phyloP scores from a whole-genome alignment of 2,329 filamentous ascomycete genomes.

The Venturia pyrina region DNA sequence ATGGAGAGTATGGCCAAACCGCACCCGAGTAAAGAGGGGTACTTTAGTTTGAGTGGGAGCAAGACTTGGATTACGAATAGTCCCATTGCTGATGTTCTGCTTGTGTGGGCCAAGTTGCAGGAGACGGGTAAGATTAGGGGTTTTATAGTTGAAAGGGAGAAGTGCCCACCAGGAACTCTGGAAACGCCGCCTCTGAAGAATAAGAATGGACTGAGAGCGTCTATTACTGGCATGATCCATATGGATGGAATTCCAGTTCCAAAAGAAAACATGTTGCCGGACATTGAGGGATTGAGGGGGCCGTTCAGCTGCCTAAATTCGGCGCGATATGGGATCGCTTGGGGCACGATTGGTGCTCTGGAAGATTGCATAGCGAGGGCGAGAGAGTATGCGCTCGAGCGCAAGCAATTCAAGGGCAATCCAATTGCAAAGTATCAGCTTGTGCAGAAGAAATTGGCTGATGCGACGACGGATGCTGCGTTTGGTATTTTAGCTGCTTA shows the following conservation, averaged over 20 bases:
- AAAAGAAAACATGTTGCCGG: constrained; percentile 86
- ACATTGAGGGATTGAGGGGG: constrained; percentile 74
- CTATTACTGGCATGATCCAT: constrained; percentile 96
- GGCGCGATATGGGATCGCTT: constrained; percentile 85
- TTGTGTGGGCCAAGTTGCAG: constrained; percentile 89
- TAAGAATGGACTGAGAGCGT: constrained; percentile 89
- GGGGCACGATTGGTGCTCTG: constrained; percentile 85
- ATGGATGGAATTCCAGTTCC: constrained; percentile 84
- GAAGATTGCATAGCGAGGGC: constrained; percentile 82
- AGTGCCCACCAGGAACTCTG: constrained; percentile 78
- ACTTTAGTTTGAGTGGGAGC: constrained; percentile 65
- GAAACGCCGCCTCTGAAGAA: constrained; percentile 89
- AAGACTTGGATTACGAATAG: constrained; percentile 98
- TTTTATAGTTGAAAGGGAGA: constrained; percentile 76
- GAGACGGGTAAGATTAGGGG: constrained; percentile 90
- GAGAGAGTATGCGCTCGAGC: constrained; percentile 78
- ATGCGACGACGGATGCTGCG: constrained; percentile 81
- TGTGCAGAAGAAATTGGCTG: constrained; percentile 93
- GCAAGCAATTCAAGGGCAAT: constrained; percentile 94
- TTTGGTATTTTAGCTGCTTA: constrained; percentile 84
- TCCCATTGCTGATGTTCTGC: constrained; percentile 72
- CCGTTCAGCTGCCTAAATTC: constrained; percentile 94
- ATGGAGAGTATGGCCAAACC: constrained; percentile 84
- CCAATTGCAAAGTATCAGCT: constrained; percentile 93
- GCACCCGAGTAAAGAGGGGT: constrained; percentile 75